These are phyloP conservation scores for Phoenix roebelenii DNA, from an alignment of 176 grass and related monocot genomes.

Conservation along the genomic window DNA sequence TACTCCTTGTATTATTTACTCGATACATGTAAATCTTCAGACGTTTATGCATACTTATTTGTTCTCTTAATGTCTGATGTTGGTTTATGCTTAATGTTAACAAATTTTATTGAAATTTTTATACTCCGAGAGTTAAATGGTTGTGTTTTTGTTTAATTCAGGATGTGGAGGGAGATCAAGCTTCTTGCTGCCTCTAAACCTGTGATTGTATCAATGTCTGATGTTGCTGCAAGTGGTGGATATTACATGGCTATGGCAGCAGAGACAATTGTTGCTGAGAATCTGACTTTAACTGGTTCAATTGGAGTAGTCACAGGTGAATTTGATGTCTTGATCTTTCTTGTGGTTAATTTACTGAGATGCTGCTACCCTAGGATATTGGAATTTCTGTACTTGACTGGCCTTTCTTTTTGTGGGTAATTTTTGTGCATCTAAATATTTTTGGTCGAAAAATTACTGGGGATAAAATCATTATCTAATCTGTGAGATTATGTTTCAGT, in stretches of 20 bases:
- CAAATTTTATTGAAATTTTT: no score
- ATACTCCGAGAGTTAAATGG: not conserved
- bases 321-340: slow-evolving; percentile 12
- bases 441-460: no score
- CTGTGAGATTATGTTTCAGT: no score
- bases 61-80: no score
- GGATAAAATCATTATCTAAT: no score
- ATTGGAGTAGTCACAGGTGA: slow-evolving; percentile 94
- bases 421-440: no score
- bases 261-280: slow-evolving; percentile 81
- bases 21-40: no score
- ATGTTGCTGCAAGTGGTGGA: slow-evolving; percentile 91
- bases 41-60: no score
- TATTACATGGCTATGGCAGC: slow-evolving; percentile 98
- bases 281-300: slow-evolving; percentile 87
- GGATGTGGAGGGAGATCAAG: slow-evolving; percentile 96
- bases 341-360: slow-evolving; percentile 10
- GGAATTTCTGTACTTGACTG: not conserved
- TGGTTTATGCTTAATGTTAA: no score
- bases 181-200: slow-evolving; percentile 81
- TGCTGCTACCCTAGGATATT: not conserved
- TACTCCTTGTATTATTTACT: no score
- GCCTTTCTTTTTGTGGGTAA: not conserved
- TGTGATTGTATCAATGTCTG: slow-evolving; percentile 94
- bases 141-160: slow-evolving; percentile 40